Evolutionary conservation across 108 stramenopile species (phyloP), one percentile per base, ranked within the genome.

Genomic region (Cyclostephanos tholiformis): DNA sequence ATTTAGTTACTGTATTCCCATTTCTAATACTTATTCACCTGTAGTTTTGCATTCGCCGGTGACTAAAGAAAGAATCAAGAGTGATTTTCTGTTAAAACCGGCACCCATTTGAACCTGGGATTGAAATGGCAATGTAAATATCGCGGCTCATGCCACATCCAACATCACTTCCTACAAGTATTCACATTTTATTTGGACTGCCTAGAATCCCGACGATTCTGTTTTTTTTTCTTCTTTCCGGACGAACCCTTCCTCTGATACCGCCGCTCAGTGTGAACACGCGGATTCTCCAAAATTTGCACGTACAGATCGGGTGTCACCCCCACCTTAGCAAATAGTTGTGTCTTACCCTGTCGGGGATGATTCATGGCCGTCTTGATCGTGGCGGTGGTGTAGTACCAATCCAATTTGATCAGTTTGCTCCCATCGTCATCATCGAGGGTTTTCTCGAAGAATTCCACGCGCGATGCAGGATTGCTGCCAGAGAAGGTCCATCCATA

Each of bases 401-500:
- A 82, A 61, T 85, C 84, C 67, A 85, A 48, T 43, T 82, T 82
- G 63, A 85, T 64, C 57, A 74, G 46, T 22, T 8, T 38, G 22
- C 48, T n/a, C n/a, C n/a, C n/a, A n/a, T n/a, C n/a, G n/a, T n/a
- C 26, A 12, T 41, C 59, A 14, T 39, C 26, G 26, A 60, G n/a
- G 26, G 38, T 44, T 46, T 62, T 56, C 66, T 85, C 84, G 65
- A 82, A 85, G 41, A 82, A 85, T 55, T 85, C 84, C 36, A 76
- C 73, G 23, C 43, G 39, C 17, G 39, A 38, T 22, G 11, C n/a
- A 11, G 39, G 23, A 23, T 41, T 43, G 63, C 61, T 62, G 6
- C 85, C 85, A 23, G 85, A 82, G 69, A 85, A 85, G 12, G 57
- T 82, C 85, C 85, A 85, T 9, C 82, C 85, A 71, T 70, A 79